Conservation (phyloP, 257 asterid species). For the Leonotis leonurus region DNA sequence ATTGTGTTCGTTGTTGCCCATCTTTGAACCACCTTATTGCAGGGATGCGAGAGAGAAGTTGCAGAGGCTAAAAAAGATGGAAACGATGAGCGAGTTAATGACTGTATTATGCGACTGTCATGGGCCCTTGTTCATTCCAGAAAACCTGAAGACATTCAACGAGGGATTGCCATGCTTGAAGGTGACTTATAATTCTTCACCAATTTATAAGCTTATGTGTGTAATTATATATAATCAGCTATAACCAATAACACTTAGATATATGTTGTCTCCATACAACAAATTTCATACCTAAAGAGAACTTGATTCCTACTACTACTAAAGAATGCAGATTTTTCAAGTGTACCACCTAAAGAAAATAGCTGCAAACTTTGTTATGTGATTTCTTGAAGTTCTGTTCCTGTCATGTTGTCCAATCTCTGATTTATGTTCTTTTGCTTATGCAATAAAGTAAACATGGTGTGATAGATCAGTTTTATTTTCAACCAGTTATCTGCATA, state of each 20-base stretch:
- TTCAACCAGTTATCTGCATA: background rate
- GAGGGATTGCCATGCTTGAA: slow-evolving; percentile 81
- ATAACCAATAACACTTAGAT: too few species aligned
- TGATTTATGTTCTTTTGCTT: background rate
- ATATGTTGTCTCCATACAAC: too few species aligned
- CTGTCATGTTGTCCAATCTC: background rate
- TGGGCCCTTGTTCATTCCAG: slow-evolving; percentile 85
- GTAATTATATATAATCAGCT: background rate
- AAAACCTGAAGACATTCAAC: slow-evolving; percentile 54
- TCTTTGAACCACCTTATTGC: slow-evolving; percentile 1
- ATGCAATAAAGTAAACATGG: background rate
- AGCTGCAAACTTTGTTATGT: background rate
- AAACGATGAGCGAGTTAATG: slow-evolving; percentile 38
- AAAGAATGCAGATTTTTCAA: background rate
- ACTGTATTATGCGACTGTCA: slow-evolving; percentile 65
- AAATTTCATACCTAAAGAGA: background rate
- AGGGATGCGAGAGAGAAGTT: slow-evolving; percentile 71
- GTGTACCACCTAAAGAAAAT: background rate
- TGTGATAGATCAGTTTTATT: background rate
- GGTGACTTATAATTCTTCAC: slow-evolving; percentile 38
- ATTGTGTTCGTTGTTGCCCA: background rate
- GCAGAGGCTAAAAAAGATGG: slow-evolving; percentile 44
- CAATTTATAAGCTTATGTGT: background rate
- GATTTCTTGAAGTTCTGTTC: background rate
- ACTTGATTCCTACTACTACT: background rate